phyloP scores from a whole-genome alignment of 257 asterid species.

The Nicotiana noctiflora region DNA sequence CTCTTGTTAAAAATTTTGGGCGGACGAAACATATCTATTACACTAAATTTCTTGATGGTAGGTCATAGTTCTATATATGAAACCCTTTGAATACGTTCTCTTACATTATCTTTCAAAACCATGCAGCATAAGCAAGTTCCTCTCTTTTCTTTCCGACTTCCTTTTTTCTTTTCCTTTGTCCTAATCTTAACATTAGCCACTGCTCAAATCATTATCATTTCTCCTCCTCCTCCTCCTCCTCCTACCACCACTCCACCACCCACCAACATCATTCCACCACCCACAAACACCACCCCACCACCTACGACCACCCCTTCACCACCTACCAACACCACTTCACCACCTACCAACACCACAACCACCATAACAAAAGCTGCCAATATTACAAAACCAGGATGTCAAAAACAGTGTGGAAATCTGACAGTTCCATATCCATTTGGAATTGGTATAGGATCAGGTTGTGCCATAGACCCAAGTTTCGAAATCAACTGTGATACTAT shows the following conservation, averaged over 20 bases:
- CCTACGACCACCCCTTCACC: constrained; percentile 5
- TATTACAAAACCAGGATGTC: constrained; percentile 36
- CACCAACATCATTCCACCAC: not conserved
- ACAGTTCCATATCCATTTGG: constrained; percentile 44
- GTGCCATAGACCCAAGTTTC: constrained; percentile 21
- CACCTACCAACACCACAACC: not conserved
- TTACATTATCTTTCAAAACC: not conserved
- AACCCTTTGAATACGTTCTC: not conserved
- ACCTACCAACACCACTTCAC: not conserved
- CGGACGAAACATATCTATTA: too few species aligned
- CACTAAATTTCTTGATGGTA: too few species aligned
- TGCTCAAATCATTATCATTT: constrained; percentile 16
- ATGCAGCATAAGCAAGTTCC: constrained; percentile 1
- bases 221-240: not conserved
- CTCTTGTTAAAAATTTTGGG: too few species aligned
- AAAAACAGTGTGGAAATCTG: constrained; percentile 27
- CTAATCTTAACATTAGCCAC: constrained; percentile 15
- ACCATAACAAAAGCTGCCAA: constrained; percentile 18
- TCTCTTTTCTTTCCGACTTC: not conserved
- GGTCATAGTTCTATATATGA: not conserved
- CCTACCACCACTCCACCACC: not conserved
- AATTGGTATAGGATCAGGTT: constrained; percentile 27
- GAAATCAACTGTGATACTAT: constrained; percentile 43
- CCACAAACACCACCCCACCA: not conserved
- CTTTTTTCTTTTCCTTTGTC: constrained; percentile 12